Percentiles rank a stretch among this genome's conserved stretches.
Evolutionary conservation across 805 yeast species (phyloP).

Genomic region (Metschnikowia sp.): DNA sequence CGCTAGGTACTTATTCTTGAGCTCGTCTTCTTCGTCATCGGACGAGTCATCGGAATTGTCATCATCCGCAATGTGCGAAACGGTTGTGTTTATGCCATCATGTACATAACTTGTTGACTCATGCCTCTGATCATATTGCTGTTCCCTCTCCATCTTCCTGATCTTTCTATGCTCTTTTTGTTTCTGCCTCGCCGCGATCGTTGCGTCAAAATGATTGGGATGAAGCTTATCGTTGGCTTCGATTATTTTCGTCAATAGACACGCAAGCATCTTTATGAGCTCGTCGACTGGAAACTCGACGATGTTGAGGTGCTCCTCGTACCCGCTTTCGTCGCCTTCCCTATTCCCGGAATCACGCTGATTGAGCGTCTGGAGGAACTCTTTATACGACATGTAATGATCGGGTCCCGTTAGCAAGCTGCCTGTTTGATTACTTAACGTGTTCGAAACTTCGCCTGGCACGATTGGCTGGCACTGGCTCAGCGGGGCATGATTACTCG

Average conservation of each 20-base stretch:
- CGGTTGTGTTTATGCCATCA: constrained; percentile 16
- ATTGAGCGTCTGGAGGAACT: constrained; percentile 32
- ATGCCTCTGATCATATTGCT: neutral
- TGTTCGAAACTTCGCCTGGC: neutral
- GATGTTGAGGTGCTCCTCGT: constrained; percentile 63
- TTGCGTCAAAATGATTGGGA: constrained; percentile 57
- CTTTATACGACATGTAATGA: constrained; percentile 42
- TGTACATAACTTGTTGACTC: constrained; percentile 11
- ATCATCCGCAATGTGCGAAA: constrained; percentile 19
- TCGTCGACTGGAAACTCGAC: constrained; percentile 81
- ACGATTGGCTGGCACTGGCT: neutral
- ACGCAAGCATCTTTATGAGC: constrained; percentile 78
- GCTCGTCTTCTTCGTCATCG: constrained; percentile 38
- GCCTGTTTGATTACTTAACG: neutral
- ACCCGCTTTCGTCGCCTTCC: constrained; percentile 13
- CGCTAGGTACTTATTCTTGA: constrained; percentile 52
- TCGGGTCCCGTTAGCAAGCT: constrained; percentile 28
- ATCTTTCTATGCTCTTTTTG: constrained; percentile 32
- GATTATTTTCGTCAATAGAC: constrained; percentile 79
- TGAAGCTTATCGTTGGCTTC: constrained; percentile 85
- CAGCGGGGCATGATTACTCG: neutral
- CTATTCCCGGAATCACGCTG: constrained; percentile 10
- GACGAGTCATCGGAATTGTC: constrained; percentile 21
- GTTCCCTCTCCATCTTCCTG: constrained; percentile 23
- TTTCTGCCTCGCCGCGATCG: constrained; percentile 39